Conservation (phyloP, 345 rosid species). For the Corymbia maculata region DNA sequence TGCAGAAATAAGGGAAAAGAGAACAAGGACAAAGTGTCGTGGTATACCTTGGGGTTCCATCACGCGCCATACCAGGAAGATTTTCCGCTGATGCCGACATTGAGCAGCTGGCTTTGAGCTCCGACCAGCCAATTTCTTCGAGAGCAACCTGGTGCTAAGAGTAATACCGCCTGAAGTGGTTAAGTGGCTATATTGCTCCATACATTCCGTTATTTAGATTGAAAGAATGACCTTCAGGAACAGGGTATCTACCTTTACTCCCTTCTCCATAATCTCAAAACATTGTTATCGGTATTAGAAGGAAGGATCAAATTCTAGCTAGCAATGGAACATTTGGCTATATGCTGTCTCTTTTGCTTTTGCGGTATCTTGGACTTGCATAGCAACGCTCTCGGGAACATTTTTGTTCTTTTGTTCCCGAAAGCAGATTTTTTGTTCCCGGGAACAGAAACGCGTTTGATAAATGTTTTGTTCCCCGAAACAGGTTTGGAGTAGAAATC, state of each 20-base stretch:
- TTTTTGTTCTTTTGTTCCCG: too few species aligned
- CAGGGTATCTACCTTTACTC: background rate
- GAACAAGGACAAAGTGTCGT: conserved; percentile 55
- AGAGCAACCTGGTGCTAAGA: conserved; percentile 40
- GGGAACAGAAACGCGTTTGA: too few species aligned
- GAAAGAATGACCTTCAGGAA: background rate
- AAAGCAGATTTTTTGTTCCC: too few species aligned
- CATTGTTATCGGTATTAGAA: background rate
- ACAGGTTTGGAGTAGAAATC: too few species aligned
- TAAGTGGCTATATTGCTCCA: background rate
- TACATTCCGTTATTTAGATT: background rate
- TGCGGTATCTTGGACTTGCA: too few species aligned
- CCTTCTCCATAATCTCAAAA: background rate
- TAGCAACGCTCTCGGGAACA: too few species aligned
- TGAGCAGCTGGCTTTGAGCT: conserved; percentile 60
- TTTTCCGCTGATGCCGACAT: conserved; percentile 62
- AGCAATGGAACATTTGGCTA: background rate
- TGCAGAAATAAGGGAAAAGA: conserved; percentile 57
- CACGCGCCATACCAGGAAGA: conserved; percentile 72
- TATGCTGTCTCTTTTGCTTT: background rate
- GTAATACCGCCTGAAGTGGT: background rate
- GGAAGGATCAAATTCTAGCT: background rate
- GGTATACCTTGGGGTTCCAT: conserved; percentile 68
- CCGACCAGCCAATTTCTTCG: conserved; percentile 58
- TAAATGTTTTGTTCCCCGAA: too few species aligned